Percentiles rank a stretch among this genome's conserved stretches.
phyloP scores from a whole-genome alignment of 2,329 filamentous ascomycete genomes.

The Acrocalymma vagum region DNA sequence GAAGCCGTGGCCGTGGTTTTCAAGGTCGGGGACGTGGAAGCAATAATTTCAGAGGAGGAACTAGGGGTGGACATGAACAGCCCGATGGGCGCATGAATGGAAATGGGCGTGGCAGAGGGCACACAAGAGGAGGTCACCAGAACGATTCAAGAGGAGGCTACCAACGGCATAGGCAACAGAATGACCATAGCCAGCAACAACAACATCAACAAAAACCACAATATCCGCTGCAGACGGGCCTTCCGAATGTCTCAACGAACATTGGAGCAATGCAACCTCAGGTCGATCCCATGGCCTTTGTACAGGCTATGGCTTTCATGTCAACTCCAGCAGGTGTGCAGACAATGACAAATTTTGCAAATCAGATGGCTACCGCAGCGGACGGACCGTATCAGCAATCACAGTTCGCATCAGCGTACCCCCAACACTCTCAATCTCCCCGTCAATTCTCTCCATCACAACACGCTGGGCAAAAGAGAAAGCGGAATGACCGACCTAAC shows the following conservation, averaged over 20 bases:
- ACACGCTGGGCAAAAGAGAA: slow-evolving; percentile 39
- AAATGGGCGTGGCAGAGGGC: slow-evolving; percentile 22
- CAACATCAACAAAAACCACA: slow-evolving; percentile 4
- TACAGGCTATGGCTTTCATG: slow-evolving; percentile 40
- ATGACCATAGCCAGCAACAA: slow-evolving; percentile 14
- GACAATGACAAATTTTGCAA: slow-evolving; percentile 36
- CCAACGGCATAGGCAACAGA: slow-evolving; percentile 9
- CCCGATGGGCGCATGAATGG: slow-evolving; percentile 20
- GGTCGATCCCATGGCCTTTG: slow-evolving; percentile 31
- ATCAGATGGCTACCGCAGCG: slow-evolving; percentile 21
- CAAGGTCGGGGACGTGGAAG: slow-evolving; percentile 26
- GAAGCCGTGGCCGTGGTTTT: slow-evolving; percentile 38
- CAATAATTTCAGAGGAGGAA: slow-evolving; percentile 12
- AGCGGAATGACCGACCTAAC: slow-evolving; percentile 27
- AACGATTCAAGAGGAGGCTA: slow-evolving; percentile 21
- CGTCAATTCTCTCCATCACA: slow-evolving; percentile 23
- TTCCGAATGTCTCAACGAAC: slow-evolving; percentile 5
- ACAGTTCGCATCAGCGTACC: slow-evolving; percentile 7
- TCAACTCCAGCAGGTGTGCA: slow-evolving; percentile 36
- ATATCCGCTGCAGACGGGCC: background rate
- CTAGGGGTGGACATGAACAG: slow-evolving; percentile 27
- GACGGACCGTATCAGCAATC: slow-evolving; percentile 5
- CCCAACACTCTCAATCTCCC: slow-evolving; percentile 13
- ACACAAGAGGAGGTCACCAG: slow-evolving; percentile 30
- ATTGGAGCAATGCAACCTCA: slow-evolving; percentile 17